Evolutionary conservation across 2,329 filamentous ascomycete species (phyloP).

Genomic region (Coniella lustricola): DNA sequence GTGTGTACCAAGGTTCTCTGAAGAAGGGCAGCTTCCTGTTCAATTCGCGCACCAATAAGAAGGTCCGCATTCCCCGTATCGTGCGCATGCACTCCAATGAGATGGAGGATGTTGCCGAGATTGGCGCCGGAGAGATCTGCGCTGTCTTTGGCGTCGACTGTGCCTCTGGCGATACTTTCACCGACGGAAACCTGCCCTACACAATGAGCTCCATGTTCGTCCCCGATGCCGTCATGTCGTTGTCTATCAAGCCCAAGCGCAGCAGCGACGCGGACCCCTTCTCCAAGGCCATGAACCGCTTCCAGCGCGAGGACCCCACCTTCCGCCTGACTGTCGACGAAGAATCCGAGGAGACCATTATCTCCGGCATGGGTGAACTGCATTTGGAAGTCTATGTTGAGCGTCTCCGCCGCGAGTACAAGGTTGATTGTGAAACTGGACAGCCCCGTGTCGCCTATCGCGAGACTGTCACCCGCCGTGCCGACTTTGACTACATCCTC

Average conservation of each 20-base stretch:
- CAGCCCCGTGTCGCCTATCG: constrained; percentile 96
- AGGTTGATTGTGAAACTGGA: constrained; percentile 90
- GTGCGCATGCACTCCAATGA: constrained; percentile 99
- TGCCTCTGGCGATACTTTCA: constrained; percentile 96
- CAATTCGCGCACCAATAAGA: constrained; percentile 92
- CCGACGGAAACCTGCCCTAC: constrained; percentile 85
- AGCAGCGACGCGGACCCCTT: constrained; percentile 90
- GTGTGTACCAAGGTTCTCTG: constrained; percentile 90
- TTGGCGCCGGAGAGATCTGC: constrained; percentile 95
- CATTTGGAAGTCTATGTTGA: constrained; percentile 97
- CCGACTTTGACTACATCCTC: constrained; percentile 86
- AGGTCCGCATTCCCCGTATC: constrained; percentile 92
- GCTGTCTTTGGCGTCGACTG: constrained; percentile 98
- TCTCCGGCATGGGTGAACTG: constrained; percentile 95
- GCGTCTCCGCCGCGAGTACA: constrained; percentile 93
- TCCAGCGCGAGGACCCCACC: constrained; percentile 96
- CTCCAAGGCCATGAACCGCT: constrained; percentile 96
- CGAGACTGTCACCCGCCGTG: constrained; percentile 75
- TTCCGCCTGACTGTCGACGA: constrained; percentile 90
- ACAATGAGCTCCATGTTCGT: constrained; percentile 98
- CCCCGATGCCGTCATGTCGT: constrained; percentile 93
- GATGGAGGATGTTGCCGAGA: constrained; percentile 92
- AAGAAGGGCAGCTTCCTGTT: constrained; percentile 84
- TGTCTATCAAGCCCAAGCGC: constrained; percentile 94
- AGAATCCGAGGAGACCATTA: constrained; percentile 94